Conservation (phyloP, 306 rosid genomes). For the Malus asiatica region DNA sequence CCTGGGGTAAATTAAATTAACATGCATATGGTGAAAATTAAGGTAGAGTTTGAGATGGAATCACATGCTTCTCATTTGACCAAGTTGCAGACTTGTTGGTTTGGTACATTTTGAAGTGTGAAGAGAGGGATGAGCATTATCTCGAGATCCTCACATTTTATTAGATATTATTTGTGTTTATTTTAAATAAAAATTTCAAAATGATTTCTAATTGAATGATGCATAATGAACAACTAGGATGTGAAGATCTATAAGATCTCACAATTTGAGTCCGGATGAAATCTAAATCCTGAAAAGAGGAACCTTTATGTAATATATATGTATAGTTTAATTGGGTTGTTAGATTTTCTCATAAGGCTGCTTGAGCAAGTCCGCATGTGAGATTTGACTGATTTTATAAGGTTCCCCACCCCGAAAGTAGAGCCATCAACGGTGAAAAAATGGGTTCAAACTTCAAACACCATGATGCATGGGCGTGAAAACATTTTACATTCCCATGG, state of each 20-base stretch:
- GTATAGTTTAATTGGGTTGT: background rate
- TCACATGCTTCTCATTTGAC: background rate
- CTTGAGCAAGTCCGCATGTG: background rate
- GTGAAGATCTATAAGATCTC: accelerated
- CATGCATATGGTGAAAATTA: background rate
- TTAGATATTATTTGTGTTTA: no score
- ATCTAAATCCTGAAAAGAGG: background rate
- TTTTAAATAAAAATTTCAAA: no score
- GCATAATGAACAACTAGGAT: no score
- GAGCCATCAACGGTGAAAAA: background rate
- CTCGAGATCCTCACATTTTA: accelerated
- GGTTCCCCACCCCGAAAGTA: no score
- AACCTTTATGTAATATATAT: background rate
- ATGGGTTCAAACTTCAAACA: background rate
- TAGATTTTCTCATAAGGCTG: background rate
- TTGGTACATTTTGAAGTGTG: background rate
- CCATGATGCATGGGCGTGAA: background rate
- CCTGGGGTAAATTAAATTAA: background rate
- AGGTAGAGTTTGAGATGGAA: background rate
- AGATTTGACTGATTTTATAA: background rate
- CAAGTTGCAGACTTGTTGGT: background rate
- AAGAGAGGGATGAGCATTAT: background rate
- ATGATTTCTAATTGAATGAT: accelerated
- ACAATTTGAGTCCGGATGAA: no score
- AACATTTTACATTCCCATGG: background rate